A percentile compares a stretch with the other conserved stretches of the same genome.
These are phyloP conservation scores for Fusarium incarnatum DNA, from an alignment of 2,329 filamentous ascomycete genomes.

Conservation along the genomic window DNA sequence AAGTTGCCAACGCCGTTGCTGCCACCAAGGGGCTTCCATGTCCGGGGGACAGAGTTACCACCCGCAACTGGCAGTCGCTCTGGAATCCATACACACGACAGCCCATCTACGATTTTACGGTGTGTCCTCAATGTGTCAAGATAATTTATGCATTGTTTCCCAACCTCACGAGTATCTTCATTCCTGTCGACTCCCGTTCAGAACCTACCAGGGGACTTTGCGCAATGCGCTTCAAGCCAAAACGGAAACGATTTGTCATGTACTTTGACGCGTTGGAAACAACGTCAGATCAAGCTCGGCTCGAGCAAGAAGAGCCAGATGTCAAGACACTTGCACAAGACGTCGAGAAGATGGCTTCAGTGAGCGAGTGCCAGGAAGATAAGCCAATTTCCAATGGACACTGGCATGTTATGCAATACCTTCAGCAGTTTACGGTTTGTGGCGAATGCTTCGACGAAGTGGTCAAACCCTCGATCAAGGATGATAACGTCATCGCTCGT, in stretches of 20 bases:
- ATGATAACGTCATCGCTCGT: slow-evolving; percentile 66
- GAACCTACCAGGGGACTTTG: slow-evolving; percentile 69
- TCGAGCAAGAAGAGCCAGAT: slow-evolving; percentile 62
- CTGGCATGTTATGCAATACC: slow-evolving; percentile 82
- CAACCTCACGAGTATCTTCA: slow-evolving; percentile 74
- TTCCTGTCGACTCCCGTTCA: slow-evolving; percentile 60
- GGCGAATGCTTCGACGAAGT: slow-evolving; percentile 86
- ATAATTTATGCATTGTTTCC: slow-evolving; percentile 81
- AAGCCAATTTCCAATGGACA: slow-evolving; percentile 68
- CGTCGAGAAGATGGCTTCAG: slow-evolving; percentile 67
- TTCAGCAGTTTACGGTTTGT: slow-evolving; percentile 86
- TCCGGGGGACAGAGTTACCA: slow-evolving; percentile 64
- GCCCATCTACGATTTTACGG: slow-evolving; percentile 76
- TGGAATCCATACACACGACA: slow-evolving; percentile 73
- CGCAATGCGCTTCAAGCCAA: slow-evolving; percentile 71
- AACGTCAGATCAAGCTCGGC: slow-evolving; percentile 63
- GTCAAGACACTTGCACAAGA: slow-evolving; percentile 72
- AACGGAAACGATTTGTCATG: slow-evolving; percentile 65
- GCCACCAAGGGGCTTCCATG: slow-evolving; percentile 67
- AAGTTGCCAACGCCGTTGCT: slow-evolving; percentile 69
- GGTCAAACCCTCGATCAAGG: slow-evolving; percentile 74
- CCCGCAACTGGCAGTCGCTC: slow-evolving; percentile 80
- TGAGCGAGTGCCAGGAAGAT: slow-evolving; percentile 74
- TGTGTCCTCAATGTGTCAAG: slow-evolving; percentile 80
- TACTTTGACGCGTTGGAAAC: slow-evolving; percentile 72